A percentile compares a stretch with the other conserved stretches of the same genome.
Evolutionary conservation across 2,329 filamentous ascomycete genomes (phyloP).

Genomic region (Sordariomycetes sp.): DNA sequence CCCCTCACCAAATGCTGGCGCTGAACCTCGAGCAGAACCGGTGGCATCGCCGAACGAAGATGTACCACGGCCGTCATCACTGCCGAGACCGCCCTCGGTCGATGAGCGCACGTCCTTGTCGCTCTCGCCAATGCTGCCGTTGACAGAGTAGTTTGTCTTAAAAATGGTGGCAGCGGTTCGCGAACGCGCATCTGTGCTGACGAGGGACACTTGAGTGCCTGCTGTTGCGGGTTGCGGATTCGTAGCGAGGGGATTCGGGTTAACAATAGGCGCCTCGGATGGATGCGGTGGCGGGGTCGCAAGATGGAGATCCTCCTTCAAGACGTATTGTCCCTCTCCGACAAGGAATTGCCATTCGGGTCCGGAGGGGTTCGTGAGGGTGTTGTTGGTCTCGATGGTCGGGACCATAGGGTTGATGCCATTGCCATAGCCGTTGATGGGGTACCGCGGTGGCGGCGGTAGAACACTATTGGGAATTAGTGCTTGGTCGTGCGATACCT

Average conservation of each 20-base stretch:
- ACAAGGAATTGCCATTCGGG: slow-evolving; percentile 85
- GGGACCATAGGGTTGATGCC: slow-evolving; percentile 59
- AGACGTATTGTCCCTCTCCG: slow-evolving; percentile 87
- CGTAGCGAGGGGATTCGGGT: slow-evolving; percentile 86
- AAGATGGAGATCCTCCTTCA: slow-evolving; percentile 85
- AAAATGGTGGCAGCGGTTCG: slow-evolving; percentile 25
- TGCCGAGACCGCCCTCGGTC: slow-evolving; percentile 48
- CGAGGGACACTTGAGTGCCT: slow-evolving; percentile 76
- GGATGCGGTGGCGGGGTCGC: slow-evolving; percentile 93
- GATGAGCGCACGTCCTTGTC: slow-evolving; percentile 52
- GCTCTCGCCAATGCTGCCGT: slow-evolving; percentile 50
- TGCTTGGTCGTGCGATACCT: neutral
- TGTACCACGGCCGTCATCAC: slow-evolving; percentile 43
- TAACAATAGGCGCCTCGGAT: slow-evolving; percentile 78
- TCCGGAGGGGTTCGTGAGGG: slow-evolving; percentile 67
- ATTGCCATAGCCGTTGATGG: slow-evolving; percentile 61
- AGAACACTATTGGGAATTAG: slow-evolving; percentile 51
- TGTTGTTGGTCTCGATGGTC: slow-evolving; percentile 92
- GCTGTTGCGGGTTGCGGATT: slow-evolving; percentile 72
- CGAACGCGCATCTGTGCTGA: slow-evolving; percentile 58
- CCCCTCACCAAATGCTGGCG: slow-evolving; percentile 75
- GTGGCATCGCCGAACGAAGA: slow-evolving; percentile 41
- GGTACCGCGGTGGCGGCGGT: slow-evolving; percentile 79
- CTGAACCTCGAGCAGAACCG: slow-evolving; percentile 28
- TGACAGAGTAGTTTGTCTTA: slow-evolving; percentile 10